phyloP scores from a whole-genome alignment of 2,329 filamentous ascomycete genomes.

The Fusarium tanahbumbuense region DNA sequence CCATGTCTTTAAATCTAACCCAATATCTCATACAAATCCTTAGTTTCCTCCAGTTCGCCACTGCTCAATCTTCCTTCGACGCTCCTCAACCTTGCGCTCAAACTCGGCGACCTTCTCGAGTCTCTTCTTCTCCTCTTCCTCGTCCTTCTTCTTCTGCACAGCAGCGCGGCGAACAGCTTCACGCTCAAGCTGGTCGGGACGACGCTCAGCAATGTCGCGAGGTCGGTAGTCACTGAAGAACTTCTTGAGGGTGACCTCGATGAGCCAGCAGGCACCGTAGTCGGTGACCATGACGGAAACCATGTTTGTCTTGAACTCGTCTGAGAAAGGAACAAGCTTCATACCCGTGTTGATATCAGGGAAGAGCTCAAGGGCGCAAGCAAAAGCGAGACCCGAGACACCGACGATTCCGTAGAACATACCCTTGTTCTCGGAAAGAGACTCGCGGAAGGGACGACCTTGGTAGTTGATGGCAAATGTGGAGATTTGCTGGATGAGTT shows the following conservation, averaged over 20 bases:
- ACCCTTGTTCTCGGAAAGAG: constrained; percentile 92
- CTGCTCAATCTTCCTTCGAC: constrained; percentile 60
- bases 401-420: constrained; percentile 98
- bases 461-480: constrained; percentile 99
- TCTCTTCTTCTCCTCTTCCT: constrained; percentile 65
- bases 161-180: constrained; percentile 73
- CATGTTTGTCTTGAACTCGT: constrained; percentile 89
- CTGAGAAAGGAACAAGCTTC: constrained; percentile 88
- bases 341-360: constrained; percentile 95
- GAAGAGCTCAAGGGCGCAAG: constrained; percentile 93
- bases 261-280: constrained; percentile 85
- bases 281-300: constrained; percentile 87
- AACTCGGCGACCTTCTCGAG: constrained; percentile 68
- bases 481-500: constrained; percentile 98
- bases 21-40: constrained; percentile 1
- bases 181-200: constrained; percentile 85
- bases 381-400: constrained; percentile 90
- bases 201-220: constrained; percentile 89
- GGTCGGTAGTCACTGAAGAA: constrained; percentile 92
- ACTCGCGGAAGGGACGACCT: constrained; percentile 95
- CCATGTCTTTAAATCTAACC: constrained; percentile 24
- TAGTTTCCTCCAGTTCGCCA: constrained; percentile 55
- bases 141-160: constrained; percentile 57
- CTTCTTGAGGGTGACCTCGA: constrained; percentile 87
- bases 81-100: constrained; percentile 67